Percentiles rank a stretch among this genome's conserved stretches.
Conservation (phyloP, 2,329 filamentous ascomycete genomes). For the Alternaria triticimaculans region DNA sequence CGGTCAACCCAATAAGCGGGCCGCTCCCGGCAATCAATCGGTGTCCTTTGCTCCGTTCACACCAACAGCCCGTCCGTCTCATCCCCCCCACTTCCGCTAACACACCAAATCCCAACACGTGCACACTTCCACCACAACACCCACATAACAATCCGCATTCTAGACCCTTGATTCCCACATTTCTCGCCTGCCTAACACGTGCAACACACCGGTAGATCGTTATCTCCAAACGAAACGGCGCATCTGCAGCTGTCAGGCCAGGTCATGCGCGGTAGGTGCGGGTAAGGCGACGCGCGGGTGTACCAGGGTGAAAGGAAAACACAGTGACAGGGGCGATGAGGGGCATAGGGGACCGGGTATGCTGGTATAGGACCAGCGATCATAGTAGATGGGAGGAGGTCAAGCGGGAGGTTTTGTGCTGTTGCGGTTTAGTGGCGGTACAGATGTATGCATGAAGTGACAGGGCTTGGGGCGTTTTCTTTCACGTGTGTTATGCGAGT, state of each 20-base stretch:
- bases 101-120: background rate
- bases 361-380: background rate
- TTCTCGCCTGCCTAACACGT: background rate
- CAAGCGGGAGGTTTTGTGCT: background rate
- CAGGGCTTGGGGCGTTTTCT: background rate
- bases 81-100: background rate
- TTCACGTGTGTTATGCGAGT: slow-evolving; percentile 10
- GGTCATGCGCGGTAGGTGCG: slow-evolving; percentile 15
- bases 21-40: slow-evolving; percentile 4
- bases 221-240: background rate
- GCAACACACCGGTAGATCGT: slow-evolving; percentile 1
- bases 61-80: background rate
- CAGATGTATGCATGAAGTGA: background rate
- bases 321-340: background rate
- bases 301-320: background rate
- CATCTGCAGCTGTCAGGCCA: background rate
- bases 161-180: background rate
- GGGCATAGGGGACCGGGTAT: slow-evolving; percentile 6
- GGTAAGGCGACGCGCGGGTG: slow-evolving; percentile 10
- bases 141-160: background rate
- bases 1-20: background rate
- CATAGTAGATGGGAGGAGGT: background rate
- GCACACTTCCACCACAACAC: background rate
- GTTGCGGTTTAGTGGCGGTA: background rate
- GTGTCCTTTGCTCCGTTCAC: slow-evolving; percentile 2